A percentile compares a stretch with the other conserved stretches of the same genome.
Evolutionary conservation across 306 rosid genomes (phyloP).

Genomic region (Vigna hirtella): DNA sequence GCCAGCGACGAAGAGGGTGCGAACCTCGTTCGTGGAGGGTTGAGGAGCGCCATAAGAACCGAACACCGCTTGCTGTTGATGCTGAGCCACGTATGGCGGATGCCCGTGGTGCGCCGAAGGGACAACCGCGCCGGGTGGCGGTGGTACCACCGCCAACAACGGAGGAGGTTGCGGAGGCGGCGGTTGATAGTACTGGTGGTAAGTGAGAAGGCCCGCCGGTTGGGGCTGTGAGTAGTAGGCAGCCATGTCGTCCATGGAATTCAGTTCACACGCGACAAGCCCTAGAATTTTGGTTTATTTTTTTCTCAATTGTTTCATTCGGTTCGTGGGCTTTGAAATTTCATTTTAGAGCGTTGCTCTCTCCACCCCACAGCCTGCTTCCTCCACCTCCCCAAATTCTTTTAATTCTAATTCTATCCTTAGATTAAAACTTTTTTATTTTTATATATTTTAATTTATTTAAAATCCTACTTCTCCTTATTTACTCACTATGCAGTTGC

Average conservation of each 20-base stretch:
- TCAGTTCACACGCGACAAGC: conserved; percentile 33
- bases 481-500: no score
- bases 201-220: conserved; percentile 53
- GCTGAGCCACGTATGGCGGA: conserved; percentile 53
- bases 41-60: conserved; percentile 56
- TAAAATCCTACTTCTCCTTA: no score
- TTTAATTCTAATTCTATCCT: no score
- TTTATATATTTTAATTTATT: no score
- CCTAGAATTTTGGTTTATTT: conserved; percentile 35
- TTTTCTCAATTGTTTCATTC: background rate
- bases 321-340: background rate
- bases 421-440: no score
- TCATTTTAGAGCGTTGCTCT: no score
- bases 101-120: conserved; percentile 50
- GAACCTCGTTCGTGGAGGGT: conserved; percentile 65
- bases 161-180: conserved; percentile 48
- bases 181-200: conserved; percentile 72
- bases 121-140: conserved; percentile 52
- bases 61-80: conserved; percentile 52
- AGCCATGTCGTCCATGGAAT: conserved; percentile 81
- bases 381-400: no score
- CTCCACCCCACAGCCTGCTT: no score
- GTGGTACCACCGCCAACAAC: conserved; percentile 49
- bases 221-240: conserved; percentile 74
- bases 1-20: conserved; percentile 93